Conservation (phyloP, 2,329 filamentous ascomycete species). For the Ophiocordyceps sinensis region DNA sequence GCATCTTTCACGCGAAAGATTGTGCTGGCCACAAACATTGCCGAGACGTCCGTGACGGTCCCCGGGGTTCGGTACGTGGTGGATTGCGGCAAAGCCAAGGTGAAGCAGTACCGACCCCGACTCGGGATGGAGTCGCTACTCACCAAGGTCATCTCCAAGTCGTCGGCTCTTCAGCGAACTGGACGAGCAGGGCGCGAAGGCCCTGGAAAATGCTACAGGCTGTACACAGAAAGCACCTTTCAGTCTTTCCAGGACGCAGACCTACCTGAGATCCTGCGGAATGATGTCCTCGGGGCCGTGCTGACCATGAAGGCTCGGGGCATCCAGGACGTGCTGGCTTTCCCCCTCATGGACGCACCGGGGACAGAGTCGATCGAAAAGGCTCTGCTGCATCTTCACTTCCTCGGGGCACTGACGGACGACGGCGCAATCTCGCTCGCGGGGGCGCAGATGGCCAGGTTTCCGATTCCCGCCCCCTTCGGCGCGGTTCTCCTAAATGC, state of each 20-base stretch:
- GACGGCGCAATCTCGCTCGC: slow-evolving; percentile 57
- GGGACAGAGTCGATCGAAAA: slow-evolving; percentile 66
- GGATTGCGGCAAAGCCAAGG: slow-evolving; percentile 85
- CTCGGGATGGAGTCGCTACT: slow-evolving; percentile 84
- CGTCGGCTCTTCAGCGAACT: slow-evolving; percentile 79
- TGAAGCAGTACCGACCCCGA: slow-evolving; percentile 76
- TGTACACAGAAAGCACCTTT: slow-evolving; percentile 76
- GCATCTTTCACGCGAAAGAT: slow-evolving; percentile 69
- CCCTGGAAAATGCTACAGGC: slow-evolving; percentile 72
- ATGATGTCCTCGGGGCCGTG: slow-evolving; percentile 73
- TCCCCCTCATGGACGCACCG: slow-evolving; percentile 76
- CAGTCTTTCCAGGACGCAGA: slow-evolving; percentile 56
- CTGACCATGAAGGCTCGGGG: slow-evolving; percentile 90
- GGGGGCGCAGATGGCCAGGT: slow-evolving; percentile 63
- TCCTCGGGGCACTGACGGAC: slow-evolving; percentile 61
- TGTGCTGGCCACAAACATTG: slow-evolving; percentile 90
- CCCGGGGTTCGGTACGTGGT: slow-evolving; percentile 84
- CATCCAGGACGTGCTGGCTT: slow-evolving; percentile 64
- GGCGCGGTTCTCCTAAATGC: slow-evolving; percentile 75
- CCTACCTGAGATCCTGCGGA: slow-evolving; percentile 78
- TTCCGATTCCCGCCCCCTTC: slow-evolving; percentile 70
- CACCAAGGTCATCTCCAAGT: slow-evolving; percentile 81
- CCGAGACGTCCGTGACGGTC: slow-evolving; percentile 95
- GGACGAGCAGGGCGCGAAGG: slow-evolving; percentile 90
- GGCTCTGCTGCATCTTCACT: slow-evolving; percentile 65